Base-by-base conservation (phyloP, 2,329 filamentous ascomycete species). In the Rutstroemia sp. region DNA sequence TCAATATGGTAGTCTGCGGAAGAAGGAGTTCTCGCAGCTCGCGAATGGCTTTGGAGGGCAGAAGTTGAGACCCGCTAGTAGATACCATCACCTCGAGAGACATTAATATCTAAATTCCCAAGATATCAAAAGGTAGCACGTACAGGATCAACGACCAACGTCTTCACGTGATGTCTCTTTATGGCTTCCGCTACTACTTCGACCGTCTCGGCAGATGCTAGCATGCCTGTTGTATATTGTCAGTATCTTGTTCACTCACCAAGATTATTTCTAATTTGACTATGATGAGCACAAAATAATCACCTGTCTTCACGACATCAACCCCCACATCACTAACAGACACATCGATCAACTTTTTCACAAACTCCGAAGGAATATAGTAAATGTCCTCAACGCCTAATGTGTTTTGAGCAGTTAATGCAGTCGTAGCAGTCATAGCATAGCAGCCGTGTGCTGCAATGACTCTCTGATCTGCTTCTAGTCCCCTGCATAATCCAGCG, bases 401-500 rank as follows among this genome's bases (percentile, higher is more conserved):
- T 0, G 94, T 99, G 72, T 97, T 96, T 69, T 97, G 94, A 16
- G 90, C 92, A n/a, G 94, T 99, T 68, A 99, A 76, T 19, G 92
- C 92, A 14, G 92, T 95, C 9, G 92, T 96, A 21, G 92, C 90
- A 51, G 92, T 96, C 84, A 96, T 95, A 58, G 90, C 91, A 77
- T 97, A 97, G 74, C 89, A 94, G 58, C 87, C 86, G 80, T 97
- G 91, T 17, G 89, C 89, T 46, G 91, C 88, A 59, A 96, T 87
- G 59, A 95, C 91, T 71, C 96, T 95, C 69, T 97, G 92, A 70
- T 97, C 92, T 40, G 92, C 94, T 72, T 99, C 92, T 36, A 99
- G 82, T 51, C 92, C 94, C 56, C 92, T 96, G 66, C 36, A 38
- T 53, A 58, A 45, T 23, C 14, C 19, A n/a, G 7, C 21, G 50